phyloP scores from a whole-genome alignment of 495 filamentous ascomycete genomes.

The Xylaria longipes region DNA sequence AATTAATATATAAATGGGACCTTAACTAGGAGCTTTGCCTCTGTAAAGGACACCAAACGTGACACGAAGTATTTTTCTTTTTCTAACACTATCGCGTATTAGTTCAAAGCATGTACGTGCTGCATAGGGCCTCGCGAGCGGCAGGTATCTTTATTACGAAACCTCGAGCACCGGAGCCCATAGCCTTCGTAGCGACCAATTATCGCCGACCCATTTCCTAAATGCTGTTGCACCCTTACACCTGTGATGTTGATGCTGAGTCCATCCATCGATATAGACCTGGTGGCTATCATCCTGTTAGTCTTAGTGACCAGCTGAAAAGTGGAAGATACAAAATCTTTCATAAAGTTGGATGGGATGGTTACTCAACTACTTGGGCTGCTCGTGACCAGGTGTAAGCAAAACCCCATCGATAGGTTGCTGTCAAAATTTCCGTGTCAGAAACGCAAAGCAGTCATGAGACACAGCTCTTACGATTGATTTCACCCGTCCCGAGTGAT shows the following conservation, averaged over 20 bases:
- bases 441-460: slow-evolving; percentile 10
- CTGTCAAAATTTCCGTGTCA: slow-evolving; percentile 8
- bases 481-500: slow-evolving; percentile 4
- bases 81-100: no score
- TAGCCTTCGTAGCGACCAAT: background rate
- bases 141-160: background rate
- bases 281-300: slow-evolving; percentile 48
- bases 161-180: background rate
- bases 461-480: background rate
- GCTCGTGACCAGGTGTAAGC: slow-evolving; percentile 40
- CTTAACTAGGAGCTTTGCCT: no score
- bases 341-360: slow-evolving; percentile 56
- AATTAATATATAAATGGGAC: no score
- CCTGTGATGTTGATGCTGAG: slow-evolving; percentile 23
- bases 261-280: slow-evolving; percentile 29
- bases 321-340: slow-evolving; percentile 46
- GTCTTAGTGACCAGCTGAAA: slow-evolving; percentile 46
- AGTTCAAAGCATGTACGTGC: no score
- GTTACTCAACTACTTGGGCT: slow-evolving; percentile 57
- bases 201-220: background rate
- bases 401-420: slow-evolving; percentile 3
- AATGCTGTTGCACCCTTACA: background rate
- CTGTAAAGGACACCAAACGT: no score
- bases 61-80: no score
- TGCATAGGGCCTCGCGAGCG: no score